phyloP scores from a whole-genome alignment of 768 basidiomycete genomes.

The Psilocybe cubensis region DNA sequence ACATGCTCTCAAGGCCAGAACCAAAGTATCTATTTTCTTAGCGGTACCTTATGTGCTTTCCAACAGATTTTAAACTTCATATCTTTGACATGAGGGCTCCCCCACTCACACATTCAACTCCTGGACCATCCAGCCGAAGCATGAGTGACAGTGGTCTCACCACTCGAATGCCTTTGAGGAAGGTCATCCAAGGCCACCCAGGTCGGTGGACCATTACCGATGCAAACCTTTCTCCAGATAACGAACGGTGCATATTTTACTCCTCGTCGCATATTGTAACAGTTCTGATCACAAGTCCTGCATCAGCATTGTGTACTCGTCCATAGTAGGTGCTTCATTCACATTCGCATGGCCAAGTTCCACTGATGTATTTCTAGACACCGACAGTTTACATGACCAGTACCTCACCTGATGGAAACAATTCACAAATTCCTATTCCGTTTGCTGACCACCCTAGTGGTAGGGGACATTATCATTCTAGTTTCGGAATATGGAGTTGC shows the following conservation, averaged over 20 bases:
- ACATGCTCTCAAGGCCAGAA: slow-evolving; percentile 80
- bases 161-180: slow-evolving; percentile 49
- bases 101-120: slow-evolving; percentile 17
- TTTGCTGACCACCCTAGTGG: slow-evolving; percentile 55
- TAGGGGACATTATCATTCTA: slow-evolving; percentile 43
- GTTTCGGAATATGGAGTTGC: slow-evolving; percentile 89
- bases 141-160: slow-evolving; percentile 32
- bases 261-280: slow-evolving; percentile 8
- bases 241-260: slow-evolving; percentile 63
- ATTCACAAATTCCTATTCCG: slow-evolving; percentile 63
- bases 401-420: slow-evolving; percentile 60
- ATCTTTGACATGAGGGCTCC: slow-evolving; percentile 80
- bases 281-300: background rate
- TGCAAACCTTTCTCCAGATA: slow-evolving; percentile 87
- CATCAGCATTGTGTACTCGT: slow-evolving; percentile 87
- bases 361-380: slow-evolving; percentile 42
- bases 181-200: slow-evolving; percentile 74
- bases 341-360: background rate
- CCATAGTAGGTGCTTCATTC: slow-evolving; percentile 59
- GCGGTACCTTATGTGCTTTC: background rate
- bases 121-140: slow-evolving; percentile 24
- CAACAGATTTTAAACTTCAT: slow-evolving; percentile 82
- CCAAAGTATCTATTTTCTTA: background rate
- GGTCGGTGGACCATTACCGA: slow-evolving; percentile 96
- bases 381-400: slow-evolving; percentile 77